phyloP scores from a whole-genome alignment of 495 filamentous ascomycete genomes.

The Penicillium coprophilum region DNA sequence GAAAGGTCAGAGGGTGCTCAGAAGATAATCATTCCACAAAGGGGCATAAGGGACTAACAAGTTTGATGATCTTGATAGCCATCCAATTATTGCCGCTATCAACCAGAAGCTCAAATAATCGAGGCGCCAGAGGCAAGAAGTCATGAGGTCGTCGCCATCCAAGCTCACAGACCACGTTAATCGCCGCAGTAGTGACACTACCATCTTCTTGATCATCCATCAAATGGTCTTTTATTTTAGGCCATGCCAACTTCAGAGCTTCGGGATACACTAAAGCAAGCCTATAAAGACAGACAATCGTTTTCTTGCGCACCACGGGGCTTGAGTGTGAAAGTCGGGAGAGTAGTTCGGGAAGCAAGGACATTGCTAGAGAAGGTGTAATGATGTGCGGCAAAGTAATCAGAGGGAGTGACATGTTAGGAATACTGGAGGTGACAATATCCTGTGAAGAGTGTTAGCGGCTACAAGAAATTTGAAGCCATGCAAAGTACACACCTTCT shows the following conservation, averaged over 20 bases:
- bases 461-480: neutral
- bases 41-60: constrained; percentile 53
- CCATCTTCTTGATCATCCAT: constrained; percentile 88
- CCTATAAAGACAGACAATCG: constrained; percentile 87
- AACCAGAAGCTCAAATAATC: constrained; percentile 90
- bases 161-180: constrained; percentile 95
- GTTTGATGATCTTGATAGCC: constrained; percentile 98
- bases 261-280: constrained; percentile 93
- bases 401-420: constrained; percentile 80
- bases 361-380: constrained; percentile 85
- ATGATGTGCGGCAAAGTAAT: constrained; percentile 87
- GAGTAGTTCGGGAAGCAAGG: constrained; percentile 78
- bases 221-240: constrained; percentile 89
- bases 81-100: constrained; percentile 98
- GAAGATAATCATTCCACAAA: neutral
- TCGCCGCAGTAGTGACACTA: constrained; percentile 91
- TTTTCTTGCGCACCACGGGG: constrained; percentile 85
- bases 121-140: constrained; percentile 86
- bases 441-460: constrained; percentile 54
- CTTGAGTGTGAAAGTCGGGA: constrained; percentile 84
- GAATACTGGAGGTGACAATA: constrained; percentile 68
- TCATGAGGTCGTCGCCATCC: constrained; percentile 92
- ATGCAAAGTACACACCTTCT: constrained; percentile 64
- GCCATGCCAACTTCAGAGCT: constrained; percentile 88
- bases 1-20: constrained; percentile 14